Evolutionary conservation across 139 green algal species (phyloP).

Genomic region (Micractinium sp.): DNA sequence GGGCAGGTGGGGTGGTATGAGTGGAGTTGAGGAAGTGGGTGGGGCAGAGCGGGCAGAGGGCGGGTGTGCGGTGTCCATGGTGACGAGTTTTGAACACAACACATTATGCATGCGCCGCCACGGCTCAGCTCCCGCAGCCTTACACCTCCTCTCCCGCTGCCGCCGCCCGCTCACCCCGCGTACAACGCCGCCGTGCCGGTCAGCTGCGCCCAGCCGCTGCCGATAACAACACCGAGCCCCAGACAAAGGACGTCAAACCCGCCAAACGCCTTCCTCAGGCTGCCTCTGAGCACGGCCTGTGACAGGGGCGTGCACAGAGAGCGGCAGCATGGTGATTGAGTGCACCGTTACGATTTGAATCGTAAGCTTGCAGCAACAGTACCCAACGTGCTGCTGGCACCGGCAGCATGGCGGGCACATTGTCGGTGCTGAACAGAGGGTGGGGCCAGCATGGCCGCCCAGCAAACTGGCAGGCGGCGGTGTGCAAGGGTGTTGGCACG

Average conservation of each 20-base stretch:
- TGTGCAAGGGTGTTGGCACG: not conserved
- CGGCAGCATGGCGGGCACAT: too few relatives aligned
- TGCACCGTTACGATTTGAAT: too few relatives aligned
- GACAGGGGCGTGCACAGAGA: not conserved
- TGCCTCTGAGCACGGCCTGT: constrained; percentile 42
- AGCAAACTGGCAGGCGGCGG: not conserved
- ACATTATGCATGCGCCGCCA: too few relatives aligned
- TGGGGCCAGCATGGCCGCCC: too few relatives aligned
- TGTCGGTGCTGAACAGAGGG: too few relatives aligned
- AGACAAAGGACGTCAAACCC: constrained; percentile 39
- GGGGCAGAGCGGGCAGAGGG: too few relatives aligned
- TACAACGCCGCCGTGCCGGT: constrained; percentile 11
- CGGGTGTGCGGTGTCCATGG: too few relatives aligned
- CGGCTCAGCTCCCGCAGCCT: too few relatives aligned
- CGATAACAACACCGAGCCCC: constrained; percentile 38
- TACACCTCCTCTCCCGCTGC: not conserved
- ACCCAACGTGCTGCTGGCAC: too few relatives aligned
- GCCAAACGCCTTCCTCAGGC: constrained; percentile 25
- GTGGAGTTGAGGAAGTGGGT: not conserved
- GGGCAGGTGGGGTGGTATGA: too few relatives aligned
- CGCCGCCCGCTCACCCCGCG: constrained; percentile 28
- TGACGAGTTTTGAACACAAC: too few relatives aligned
- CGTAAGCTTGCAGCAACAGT: too few relatives aligned
- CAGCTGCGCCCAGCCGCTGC: constrained; percentile 20
- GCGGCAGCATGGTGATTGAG: not conserved